Conservation (phyloP, 352 stramenopile species). For the Pythium apleroticum region DNA sequence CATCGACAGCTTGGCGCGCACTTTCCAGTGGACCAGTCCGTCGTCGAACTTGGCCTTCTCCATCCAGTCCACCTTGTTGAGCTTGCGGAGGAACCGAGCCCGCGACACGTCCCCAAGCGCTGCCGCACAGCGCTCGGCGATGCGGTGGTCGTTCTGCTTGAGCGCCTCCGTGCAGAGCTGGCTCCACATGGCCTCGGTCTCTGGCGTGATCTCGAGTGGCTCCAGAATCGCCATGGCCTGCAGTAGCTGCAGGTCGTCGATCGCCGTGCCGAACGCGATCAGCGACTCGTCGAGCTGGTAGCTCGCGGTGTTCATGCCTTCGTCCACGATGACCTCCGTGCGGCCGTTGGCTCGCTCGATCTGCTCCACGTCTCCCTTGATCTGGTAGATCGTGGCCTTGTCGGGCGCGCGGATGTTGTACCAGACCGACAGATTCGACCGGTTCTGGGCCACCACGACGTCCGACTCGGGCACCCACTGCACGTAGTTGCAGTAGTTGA, state of each 20-base stretch:
- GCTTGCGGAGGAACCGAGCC: constrained; percentile 86
- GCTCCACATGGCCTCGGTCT: constrained; percentile 94
- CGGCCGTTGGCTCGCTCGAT: constrained; percentile 92
- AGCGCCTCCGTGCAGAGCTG: constrained; percentile 89
- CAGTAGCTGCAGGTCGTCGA: constrained; percentile 91
- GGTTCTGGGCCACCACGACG: constrained; percentile 94
- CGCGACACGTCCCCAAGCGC: constrained; percentile 90
- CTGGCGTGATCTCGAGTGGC: constrained; percentile 87
- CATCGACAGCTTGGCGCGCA: constrained; percentile 77
- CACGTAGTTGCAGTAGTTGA: constrained; percentile 96
- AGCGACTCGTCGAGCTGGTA: constrained; percentile 94
- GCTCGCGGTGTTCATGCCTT: constrained; percentile 92
- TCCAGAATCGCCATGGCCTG: constrained; percentile 93
- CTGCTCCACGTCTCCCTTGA: constrained; percentile 95
- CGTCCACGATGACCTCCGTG: constrained; percentile 95
- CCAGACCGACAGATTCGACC: constrained; percentile 92
- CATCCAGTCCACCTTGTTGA: constrained; percentile 89
- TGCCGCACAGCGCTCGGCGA: constrained; percentile 89
- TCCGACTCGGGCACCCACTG: constrained; percentile 96
- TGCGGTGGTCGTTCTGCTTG: constrained; percentile 84
- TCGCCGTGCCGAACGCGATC: constrained; percentile 93
- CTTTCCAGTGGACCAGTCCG: constrained; percentile 83
- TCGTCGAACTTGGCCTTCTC: constrained; percentile 76
- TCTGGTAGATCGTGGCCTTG: constrained; percentile 93
- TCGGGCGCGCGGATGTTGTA: constrained; percentile 95